Evolutionary conservation across 116 monocot species (phyloP).

Genomic region (Phalaenopsis hybrid): DNA sequence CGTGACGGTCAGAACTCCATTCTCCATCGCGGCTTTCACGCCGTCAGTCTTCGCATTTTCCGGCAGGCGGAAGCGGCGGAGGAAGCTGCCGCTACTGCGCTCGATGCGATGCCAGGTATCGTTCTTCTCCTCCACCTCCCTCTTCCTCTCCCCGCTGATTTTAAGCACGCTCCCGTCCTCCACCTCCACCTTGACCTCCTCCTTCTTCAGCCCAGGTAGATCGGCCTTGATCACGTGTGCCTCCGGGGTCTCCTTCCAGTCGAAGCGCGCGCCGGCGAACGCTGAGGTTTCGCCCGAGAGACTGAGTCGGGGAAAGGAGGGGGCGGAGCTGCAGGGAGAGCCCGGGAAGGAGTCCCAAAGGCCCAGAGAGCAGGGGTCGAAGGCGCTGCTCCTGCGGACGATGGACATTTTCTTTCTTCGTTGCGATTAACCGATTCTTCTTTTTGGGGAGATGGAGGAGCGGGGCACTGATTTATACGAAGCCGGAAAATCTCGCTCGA

Average conservation of each 20-base stretch:
- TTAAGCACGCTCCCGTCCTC: constrained; percentile 20
- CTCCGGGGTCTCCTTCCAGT: constrained; percentile 12
- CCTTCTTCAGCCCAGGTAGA: constrained; percentile 14
- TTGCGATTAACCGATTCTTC: too few relatives aligned
- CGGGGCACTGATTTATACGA: too few relatives aligned
- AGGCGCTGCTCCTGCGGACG: not conserved
- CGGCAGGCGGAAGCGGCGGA: constrained; percentile 18
- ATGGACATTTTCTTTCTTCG: not conserved
- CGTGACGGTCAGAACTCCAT: constrained; percentile 6
- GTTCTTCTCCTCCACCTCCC: constrained; percentile 21
- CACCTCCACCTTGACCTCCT: constrained; percentile 20
- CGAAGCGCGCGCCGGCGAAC: constrained; percentile 7
- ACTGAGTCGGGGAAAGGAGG: not conserved
- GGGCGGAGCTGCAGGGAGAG: not conserved
- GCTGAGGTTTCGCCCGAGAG: not conserved
- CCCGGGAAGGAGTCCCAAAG: constrained; percentile 1
- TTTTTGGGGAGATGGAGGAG: too few relatives aligned
- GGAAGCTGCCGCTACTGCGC: constrained; percentile 21
- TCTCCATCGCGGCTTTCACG: constrained; percentile 5
- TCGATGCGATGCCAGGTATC: constrained; percentile 20
- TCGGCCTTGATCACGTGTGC: constrained; percentile 21
- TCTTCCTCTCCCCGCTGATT: constrained; percentile 24
- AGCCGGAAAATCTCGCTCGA: too few relatives aligned
- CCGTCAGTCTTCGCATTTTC: constrained; percentile 14
- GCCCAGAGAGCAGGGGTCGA: constrained; percentile 1